These are phyloP conservation scores for Carex scoparia DNA, from an alignment of 176 grass and related monocot species.

Conservation along the genomic window DNA sequence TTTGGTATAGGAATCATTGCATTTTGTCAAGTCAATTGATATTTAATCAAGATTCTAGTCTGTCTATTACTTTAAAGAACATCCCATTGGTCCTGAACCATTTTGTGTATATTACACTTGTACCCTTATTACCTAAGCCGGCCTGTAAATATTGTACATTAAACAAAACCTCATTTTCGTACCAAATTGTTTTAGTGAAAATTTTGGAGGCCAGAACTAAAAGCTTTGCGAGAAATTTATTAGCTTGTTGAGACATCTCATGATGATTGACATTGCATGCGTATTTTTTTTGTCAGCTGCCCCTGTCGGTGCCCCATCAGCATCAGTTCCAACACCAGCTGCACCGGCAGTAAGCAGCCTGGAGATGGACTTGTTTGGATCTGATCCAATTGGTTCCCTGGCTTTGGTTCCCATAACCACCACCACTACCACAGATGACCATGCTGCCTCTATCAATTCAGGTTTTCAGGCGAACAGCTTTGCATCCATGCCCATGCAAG, in stretches of 20 bases:
- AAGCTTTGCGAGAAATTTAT: background rate
- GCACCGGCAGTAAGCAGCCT: slow-evolving; percentile 46
- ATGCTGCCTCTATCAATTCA: slow-evolving; percentile 49
- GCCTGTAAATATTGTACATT: background rate
- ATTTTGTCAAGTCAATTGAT: background rate
- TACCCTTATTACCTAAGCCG: background rate
- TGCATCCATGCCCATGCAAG: slow-evolving; percentile 42
- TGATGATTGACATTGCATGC: background rate
- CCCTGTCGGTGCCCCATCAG: slow-evolving; percentile 18
- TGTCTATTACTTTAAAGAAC: background rate
- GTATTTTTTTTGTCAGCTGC: background rate
- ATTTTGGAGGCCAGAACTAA: slow-evolving; percentile 16
- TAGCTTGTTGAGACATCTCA: slow-evolving; percentile 16
- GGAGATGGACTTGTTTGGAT: slow-evolving; percentile 93
- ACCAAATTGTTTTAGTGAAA: background rate
- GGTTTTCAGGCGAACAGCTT: slow-evolving; percentile 50
- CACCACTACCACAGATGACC: slow-evolving; percentile 34
- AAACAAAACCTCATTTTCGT: slow-evolving; percentile 15
- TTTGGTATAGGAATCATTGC: background rate
- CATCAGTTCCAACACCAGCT: slow-evolving; percentile 33
- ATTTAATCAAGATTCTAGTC: background rate
- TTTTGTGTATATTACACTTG: background rate
- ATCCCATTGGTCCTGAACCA: background rate
- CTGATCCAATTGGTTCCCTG: slow-evolving; percentile 60
- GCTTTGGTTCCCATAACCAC: slow-evolving; percentile 76